Base-by-base conservation (phyloP, 106 monocot genomes). In the Phalaenopsis equestris region DNA sequence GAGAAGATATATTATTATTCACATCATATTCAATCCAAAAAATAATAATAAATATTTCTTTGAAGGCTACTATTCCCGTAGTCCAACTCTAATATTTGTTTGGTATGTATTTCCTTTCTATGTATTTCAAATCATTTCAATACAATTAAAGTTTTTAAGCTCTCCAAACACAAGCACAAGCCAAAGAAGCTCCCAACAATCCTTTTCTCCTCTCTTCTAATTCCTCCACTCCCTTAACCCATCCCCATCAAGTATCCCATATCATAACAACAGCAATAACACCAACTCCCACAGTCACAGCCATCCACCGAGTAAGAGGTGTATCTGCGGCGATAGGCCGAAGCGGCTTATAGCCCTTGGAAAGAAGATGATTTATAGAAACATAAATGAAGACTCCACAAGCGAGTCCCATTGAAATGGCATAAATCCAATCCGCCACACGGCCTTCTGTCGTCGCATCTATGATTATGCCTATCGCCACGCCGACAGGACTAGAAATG, bases 261-360 rank as follows among this genome's bases (percentile, higher is more conserved):
- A 94, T 94, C 94, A 94, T 91, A 42, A 94, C 94, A 48, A 94
- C 94, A 0, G 90, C 89, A 38, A 94, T 94, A 8, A 94, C 91
- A 1, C 84, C 94, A 5, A 91, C 72, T 7, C 94, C 91, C 9
- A 88, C 52, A 42, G 90, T 80, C 64, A 90, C 91, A 6, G 88
- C 83, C 67, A 91, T 39, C 88, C 87, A 91, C 67, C 86, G 81
- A 37, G 45, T 47, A 3, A 86, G 4, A 0, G 87, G 84, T 1
- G 87, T 72, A 75, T 89, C 81, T 0, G 41, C 68, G 1, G 55
- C 46, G 15, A 84, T 37, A 8, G 82, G 81, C 30, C 24, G 36
- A 68, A n/a, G 80, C 1, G 94, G 86, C 67, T 41, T 79, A 64
- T 88, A 91, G 3, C 94, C 94, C 56, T 94, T 94, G 18, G 91